Conservation (phyloP, 2,329 filamentous ascomycete species). For the Hymenoscyphus fraxineus region DNA sequence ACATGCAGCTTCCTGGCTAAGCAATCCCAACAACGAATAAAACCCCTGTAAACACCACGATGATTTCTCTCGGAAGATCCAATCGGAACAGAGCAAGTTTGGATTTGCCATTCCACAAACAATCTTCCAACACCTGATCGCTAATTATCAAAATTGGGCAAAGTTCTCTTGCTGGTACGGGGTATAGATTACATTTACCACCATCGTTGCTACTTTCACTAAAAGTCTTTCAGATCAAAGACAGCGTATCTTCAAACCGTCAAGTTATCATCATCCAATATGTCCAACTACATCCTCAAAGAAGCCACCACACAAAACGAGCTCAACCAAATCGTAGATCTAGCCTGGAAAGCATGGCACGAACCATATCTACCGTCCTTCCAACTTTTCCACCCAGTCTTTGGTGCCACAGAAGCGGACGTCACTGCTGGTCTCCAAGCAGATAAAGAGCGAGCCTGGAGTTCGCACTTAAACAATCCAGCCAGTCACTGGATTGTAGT, state of each 20-base stretch:
- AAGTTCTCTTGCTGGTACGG: too few species aligned
- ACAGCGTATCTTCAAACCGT: not conserved
- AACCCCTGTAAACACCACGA: not conserved
- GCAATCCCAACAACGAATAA: not conserved
- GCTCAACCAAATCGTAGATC: not conserved
- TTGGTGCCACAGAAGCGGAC: not conserved
- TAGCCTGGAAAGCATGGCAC: not conserved
- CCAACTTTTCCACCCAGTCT: not conserved
- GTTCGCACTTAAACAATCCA: not conserved
- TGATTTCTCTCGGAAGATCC: not conserved
- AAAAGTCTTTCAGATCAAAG: too few species aligned
- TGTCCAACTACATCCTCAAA: not conserved
- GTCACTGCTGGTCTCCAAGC: not conserved
- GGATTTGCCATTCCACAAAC: too few species aligned
- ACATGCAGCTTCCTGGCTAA: not conserved
- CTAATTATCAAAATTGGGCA: too few species aligned
- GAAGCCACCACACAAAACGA: not conserved
- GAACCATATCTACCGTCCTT: conserved; percentile 2
- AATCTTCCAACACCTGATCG: too few species aligned
- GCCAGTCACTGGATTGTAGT: conserved; percentile 10
- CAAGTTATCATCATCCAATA: not conserved
- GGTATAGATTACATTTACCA: not conserved
- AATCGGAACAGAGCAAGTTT: too few species aligned
- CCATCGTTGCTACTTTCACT: not conserved
- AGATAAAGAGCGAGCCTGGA: conserved; percentile 10